Evolutionary conservation across 352 stramenopile species (phyloP), one percentile per base, ranked within the genome.

Genomic region (Globisporangium takayamanum): DNA sequence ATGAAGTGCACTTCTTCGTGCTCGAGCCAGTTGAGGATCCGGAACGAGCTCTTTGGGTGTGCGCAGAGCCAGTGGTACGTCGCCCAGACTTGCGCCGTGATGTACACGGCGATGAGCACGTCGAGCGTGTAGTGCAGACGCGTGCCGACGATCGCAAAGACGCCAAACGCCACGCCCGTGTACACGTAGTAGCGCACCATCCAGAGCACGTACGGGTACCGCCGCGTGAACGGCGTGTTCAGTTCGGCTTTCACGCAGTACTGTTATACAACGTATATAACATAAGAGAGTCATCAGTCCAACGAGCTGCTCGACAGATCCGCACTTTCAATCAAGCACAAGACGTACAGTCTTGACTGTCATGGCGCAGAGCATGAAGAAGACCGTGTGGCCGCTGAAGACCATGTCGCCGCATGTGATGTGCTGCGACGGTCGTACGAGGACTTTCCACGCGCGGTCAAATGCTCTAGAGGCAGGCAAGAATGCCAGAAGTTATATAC

Each of bases 361-460:
- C 78, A 91, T 92, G 53, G 72, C 74, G 63, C 80, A 92, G 46
- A 94, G 76, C 69, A 92, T 80, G 33, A 94, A 69, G 66, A 93
- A 94, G 15, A 94, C 85, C 8, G 80, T 80, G 66, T 94, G 85
- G 39, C 85, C 85, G 63, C 85, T 94, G 69, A 94, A 94, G 68
- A 94, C 78, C 85, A 94, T 94, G 54, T 94, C 85, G 62, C 85
- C 85, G 61, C 85, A 94, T 14, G 85, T 94, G 61, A 94, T 94
- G 68, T 94, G 79, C 64, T 93, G 76, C 52, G 85, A 89, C 33
- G 85, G 85, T 33, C 80, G 70, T 33, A 89, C 79, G 59, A 94
- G 76, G 36, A 94, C 85, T 59, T 94, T 93, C 70, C 72, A 89
- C 14, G 85, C 85, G 50, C 85, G 85, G 25, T 72, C 69, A 56